Conservation (phyloP, 140 eudicot species). For the Stevia rebaudiana region DNA sequence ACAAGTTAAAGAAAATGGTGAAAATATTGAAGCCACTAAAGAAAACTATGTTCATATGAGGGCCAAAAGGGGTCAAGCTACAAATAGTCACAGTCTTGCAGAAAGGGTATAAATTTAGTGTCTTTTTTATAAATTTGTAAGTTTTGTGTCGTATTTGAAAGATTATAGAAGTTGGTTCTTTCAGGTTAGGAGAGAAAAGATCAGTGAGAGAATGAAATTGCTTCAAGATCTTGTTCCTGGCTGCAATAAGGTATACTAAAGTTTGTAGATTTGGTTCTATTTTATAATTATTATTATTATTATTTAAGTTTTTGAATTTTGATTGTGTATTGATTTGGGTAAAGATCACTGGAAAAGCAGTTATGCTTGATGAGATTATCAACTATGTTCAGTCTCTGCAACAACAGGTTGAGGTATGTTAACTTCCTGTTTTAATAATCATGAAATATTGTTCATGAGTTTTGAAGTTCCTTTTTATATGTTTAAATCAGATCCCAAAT, state of each 20-base stretch:
- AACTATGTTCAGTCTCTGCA: slow-evolving; percentile 91
- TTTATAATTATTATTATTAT: too few species aligned
- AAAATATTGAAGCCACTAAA: slow-evolving; percentile 55
- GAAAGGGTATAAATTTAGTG: slow-evolving; percentile 56
- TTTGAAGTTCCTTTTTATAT: background rate
- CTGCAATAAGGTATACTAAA: slow-evolving; percentile 64
- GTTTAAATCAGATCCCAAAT: slow-evolving; percentile 1
- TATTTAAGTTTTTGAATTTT: background rate
- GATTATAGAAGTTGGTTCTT: slow-evolving; percentile 15
- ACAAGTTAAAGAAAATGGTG: slow-evolving; percentile 55
- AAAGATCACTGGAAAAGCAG: slow-evolving; percentile 88
- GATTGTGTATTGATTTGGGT: background rate
- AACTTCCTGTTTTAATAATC: background rate
- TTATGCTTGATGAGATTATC: slow-evolving; percentile 95
- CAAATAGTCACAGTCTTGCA: slow-evolving; percentile 87
- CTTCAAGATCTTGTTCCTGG: slow-evolving; percentile 99
- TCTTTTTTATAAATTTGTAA: background rate
- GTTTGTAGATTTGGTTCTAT: background rate
- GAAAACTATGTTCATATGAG: slow-evolving; percentile 75
- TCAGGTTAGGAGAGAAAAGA: slow-evolving; percentile 90
- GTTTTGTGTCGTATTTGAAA: slow-evolving; percentile 1
- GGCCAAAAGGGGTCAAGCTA: slow-evolving; percentile 92
- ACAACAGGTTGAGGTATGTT: slow-evolving; percentile 86
- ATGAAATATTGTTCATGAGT: too few species aligned
- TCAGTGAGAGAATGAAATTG: slow-evolving; percentile 91